Conservation (phyloP, 345 rosid species). For the Hibiscus mutabilis region DNA sequence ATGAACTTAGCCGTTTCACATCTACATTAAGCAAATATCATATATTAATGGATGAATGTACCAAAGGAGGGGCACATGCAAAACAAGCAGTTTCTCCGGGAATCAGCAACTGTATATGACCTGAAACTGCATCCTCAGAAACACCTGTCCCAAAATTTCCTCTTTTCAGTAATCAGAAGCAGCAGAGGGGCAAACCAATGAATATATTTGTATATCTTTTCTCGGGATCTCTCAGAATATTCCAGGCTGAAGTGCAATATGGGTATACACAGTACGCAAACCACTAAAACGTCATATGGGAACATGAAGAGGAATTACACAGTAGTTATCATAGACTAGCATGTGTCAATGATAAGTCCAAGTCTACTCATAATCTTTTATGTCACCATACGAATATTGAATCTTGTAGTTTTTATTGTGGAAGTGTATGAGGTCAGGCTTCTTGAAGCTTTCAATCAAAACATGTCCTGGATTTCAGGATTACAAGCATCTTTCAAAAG, state of each 20-base stretch:
- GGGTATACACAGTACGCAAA: background rate
- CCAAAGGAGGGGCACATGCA: conserved; percentile 99
- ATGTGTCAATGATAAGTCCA: background rate
- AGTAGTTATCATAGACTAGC: conserved; percentile 1
- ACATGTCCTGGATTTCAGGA: background rate
- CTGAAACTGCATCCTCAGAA: conserved; percentile 98
- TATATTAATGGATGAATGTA: conserved; percentile 23
- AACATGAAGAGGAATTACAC: background rate
- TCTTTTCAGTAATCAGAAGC: background rate
- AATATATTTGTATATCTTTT: background rate
- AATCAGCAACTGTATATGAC: conserved; percentile 89
- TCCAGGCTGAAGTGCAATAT: background rate
- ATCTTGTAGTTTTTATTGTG: background rate
- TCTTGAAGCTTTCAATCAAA: background rate
- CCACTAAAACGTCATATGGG: conserved; percentile 7
- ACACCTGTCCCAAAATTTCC: conserved; percentile 54
- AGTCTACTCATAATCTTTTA: background rate
- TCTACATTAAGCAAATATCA: background rate
- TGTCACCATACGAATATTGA: background rate
- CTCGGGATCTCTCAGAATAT: background rate
- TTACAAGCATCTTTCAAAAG: conserved; percentile 3
- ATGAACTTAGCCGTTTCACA: background rate
- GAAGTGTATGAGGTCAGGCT: background rate
- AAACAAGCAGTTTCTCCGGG: conserved; percentile 98
- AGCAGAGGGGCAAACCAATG: background rate